A percentile compares a stretch with the other conserved stretches of the same genome.
Conservation (phyloP, 805 yeast genomes). For the Yamadazyma paraphyllophila region DNA sequence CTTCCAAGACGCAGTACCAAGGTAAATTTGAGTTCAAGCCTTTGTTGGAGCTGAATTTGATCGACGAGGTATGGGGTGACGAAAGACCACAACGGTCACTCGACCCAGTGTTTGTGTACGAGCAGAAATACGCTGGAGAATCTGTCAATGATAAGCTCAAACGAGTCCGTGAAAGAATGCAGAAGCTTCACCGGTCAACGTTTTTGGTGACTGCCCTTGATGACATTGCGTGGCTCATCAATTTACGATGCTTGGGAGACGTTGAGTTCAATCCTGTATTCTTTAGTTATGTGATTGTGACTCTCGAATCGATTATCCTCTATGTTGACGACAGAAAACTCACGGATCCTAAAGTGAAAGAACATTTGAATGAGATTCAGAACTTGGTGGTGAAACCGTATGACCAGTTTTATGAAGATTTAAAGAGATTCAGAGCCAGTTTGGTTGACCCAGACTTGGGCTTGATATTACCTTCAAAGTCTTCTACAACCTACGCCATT, state of each 20-base stretch:
- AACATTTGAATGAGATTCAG: constrained; percentile 25
- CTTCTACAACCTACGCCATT: constrained; percentile 32
- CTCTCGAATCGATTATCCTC: constrained; percentile 38
- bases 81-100: constrained; percentile 34
- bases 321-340: constrained; percentile 53
- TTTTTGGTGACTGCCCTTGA: constrained; percentile 64
- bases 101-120: constrained; percentile 31
- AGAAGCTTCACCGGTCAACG: constrained; percentile 16
- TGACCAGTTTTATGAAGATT: constrained; percentile 55
- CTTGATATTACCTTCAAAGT: constrained; percentile 33
- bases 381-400: constrained; percentile 49
- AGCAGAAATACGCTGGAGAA: constrained; percentile 34
- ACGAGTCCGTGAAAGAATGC: constrained; percentile 30
- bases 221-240: constrained; percentile 83
- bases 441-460: constrained; percentile 14
- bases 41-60: constrained; percentile 26
- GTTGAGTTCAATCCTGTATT: constrained; percentile 86
- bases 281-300: constrained; percentile 56
- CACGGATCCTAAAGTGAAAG: constrained; percentile 25
- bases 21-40: constrained; percentile 31
- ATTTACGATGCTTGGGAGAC: constrained; percentile 67
- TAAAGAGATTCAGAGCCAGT: constrained; percentile 29
- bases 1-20: constrained; percentile 17
- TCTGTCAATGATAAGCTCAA: constrained; percentile 27
- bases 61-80: constrained; percentile 39